Base-by-base conservation (phyloP, 495 filamentous ascomycete genomes). In the Annulohypoxylon moriforme region DNA sequence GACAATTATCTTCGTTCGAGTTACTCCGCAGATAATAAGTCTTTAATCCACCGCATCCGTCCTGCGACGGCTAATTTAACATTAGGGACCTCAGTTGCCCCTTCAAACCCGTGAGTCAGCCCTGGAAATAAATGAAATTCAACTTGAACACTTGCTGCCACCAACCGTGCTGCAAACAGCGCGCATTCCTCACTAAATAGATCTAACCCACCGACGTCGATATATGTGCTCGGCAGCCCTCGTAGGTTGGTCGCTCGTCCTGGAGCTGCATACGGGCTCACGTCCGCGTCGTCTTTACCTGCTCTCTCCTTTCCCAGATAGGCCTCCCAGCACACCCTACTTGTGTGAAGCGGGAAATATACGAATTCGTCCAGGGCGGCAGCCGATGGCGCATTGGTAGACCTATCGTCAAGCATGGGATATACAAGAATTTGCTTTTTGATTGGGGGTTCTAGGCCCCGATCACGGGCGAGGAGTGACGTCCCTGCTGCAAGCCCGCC, bases 61-160 rank as follows among this genome's bases (percentile, higher is more conserved):
- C 65, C 56, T 10, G 68, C 64, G 1, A 52, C 3, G 5, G 64
- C 72, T 11, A 42, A 53, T 42, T 69, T 74, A 3, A 42, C 38
- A 4, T 50, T 10, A 27, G 49, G 24, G 8, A 52, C 52, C 7
- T 68, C 40, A 8, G 25, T n/a, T 0, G 74, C 67, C 4, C 60
- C 16, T 14, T 74, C 74, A 27, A 72, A 75, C 7, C 46, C 60
- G 42, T 75, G 72, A 14, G 75, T 81, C 13, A 75, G 69, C 1
- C 82, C 83, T 0, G 75, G 71, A 72, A 77, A 81, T 1, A 84
- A 62, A 73, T 84, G 82, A 9, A 85, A 74, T 53, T 84, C 82
- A 0, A 78, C 70, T 38, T 73, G 57, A 0, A 82, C 79, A 27
- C 81, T 81, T 9, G 55, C 49, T 34, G 56, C 73, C 66, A 77